phyloP scores from a whole-genome alignment of 148 eudicot genomes.

The Simmondsia chinensis region DNA sequence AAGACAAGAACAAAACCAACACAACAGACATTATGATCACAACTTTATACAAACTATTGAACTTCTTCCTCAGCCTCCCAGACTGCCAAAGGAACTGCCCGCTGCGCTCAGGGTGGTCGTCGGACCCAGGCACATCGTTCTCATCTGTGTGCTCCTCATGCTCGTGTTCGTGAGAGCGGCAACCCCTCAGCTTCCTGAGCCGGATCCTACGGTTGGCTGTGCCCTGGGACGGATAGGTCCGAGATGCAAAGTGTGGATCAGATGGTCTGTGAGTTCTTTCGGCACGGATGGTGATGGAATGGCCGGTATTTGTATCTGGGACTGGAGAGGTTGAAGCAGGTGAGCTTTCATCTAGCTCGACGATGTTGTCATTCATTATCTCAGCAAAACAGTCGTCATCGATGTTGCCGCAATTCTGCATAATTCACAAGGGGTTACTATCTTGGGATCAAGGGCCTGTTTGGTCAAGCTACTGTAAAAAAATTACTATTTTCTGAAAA shows the following conservation, averaged over 20 bases:
- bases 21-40: too few species aligned
- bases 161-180: constrained; percentile 8
- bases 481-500: too few species aligned
- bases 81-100: not conserved
- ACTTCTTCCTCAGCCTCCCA: not conserved
- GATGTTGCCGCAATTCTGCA: constrained; percentile 13
- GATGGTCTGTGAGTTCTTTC: constrained; percentile 1
- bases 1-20: too few species aligned
- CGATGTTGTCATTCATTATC: constrained; percentile 73
- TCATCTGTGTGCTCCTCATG: constrained; percentile 5
- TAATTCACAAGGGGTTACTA: constrained; percentile 1
- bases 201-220: constrained; percentile 57
- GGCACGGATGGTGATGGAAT: constrained; percentile 6
- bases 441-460: not conserved
- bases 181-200: constrained; percentile 15
- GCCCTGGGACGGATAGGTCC: constrained; percentile 35
- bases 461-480: too few species aligned
- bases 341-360: constrained; percentile 54
- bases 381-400: constrained; percentile 80
- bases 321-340: constrained; percentile 4
- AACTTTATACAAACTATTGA: too few species aligned
- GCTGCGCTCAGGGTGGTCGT: not conserved
- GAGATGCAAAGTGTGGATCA: not conserved
- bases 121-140: not conserved
- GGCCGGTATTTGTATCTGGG: not conserved